A percentile compares a stretch with the other conserved stretches of the same genome.
Evolutionary conservation across 169 alveolate species (phyloP).

Genomic region (Plasmodium chabaudi): DNA sequence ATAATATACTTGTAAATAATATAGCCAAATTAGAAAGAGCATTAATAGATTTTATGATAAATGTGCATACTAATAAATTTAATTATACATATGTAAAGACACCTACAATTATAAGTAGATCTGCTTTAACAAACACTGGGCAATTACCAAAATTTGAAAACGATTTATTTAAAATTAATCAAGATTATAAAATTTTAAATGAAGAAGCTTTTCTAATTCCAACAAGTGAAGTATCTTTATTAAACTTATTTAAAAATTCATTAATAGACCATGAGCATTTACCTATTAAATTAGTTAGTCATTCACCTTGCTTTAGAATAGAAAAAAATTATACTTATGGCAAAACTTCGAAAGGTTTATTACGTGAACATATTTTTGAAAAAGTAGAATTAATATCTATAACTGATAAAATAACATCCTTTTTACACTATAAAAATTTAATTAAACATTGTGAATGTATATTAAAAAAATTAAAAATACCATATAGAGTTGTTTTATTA

Average conservation of each 20-base stretch:
- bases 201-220: conserved; percentile 86
- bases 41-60: conserved; percentile 80
- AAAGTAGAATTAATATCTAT: conserved; percentile 83
- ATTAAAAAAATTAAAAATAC: conserved; percentile 73
- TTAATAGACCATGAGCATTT: conserved; percentile 50
- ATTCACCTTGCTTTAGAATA: conserved; percentile 82
- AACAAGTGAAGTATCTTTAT: conserved; percentile 85
- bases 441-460: conserved; percentile 82
- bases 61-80: conserved; percentile 80
- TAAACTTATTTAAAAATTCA: conserved; percentile 78
- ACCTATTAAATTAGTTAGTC: conserved; percentile 81
- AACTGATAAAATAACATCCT: conserved; percentile 69
- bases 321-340: conserved; percentile 85
- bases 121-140: conserved; percentile 79
- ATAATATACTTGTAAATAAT: conserved; percentile 68
- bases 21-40: conserved; percentile 81
- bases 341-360: conserved; percentile 82
- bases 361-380: conserved; percentile 85
- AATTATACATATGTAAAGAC: conserved; percentile 79
- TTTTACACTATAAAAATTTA: conserved; percentile 76
- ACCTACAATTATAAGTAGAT: conserved; percentile 78
- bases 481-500: conserved; percentile 76
- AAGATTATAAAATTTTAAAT: conserved; percentile 77
- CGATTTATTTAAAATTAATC: conserved; percentile 81
- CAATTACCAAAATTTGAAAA: conserved; percentile 87